Percentiles rank a stretch among this genome's conserved stretches.
phyloP scores from a whole-genome alignment of 805 yeast genomes.

The Yarrowia hollandica region DNA sequence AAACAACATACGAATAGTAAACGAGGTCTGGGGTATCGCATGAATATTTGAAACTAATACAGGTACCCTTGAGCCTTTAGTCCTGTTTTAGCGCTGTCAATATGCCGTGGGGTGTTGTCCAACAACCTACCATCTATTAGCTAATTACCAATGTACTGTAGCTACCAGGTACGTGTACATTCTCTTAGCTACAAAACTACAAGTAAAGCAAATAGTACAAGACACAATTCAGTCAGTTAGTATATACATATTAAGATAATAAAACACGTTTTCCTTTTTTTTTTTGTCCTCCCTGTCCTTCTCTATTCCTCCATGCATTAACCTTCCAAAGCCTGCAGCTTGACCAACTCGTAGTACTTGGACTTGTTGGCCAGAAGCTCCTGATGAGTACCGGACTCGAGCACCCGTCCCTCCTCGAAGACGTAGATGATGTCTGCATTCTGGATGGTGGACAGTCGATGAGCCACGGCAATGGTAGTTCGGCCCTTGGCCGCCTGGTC shows the following conservation, averaged over 20 bases:
- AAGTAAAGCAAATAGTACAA: background rate
- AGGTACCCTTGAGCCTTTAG: no score
- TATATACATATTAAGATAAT: constrained; percentile 16
- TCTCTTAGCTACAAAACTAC: background rate
- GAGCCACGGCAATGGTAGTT: constrained; percentile 84
- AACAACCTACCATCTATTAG: no score
- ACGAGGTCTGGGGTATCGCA: no score
- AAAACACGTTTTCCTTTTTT: no score
- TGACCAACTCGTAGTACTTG: constrained; percentile 45
- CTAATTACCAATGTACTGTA: no score
- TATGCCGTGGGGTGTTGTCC: no score
- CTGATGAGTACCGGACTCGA: constrained; percentile 58
- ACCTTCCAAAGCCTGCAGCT: constrained; percentile 43
- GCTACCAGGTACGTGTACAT: no score
- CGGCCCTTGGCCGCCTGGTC: constrained; percentile 66
- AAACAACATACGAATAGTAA: no score
- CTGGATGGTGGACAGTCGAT: constrained; percentile 69
- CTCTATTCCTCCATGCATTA: constrained; percentile 1
- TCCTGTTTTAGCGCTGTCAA: no score
- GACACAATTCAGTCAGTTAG: background rate
- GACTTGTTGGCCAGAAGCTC: constrained; percentile 47
- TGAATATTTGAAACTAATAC: no score
- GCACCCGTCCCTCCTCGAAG: constrained; percentile 59
- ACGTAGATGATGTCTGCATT: constrained; percentile 63
- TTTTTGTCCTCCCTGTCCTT: background rate